phyloP scores from a whole-genome alignment of 148 eudicot genomes.

The Rhododendron griersonianum region DNA sequence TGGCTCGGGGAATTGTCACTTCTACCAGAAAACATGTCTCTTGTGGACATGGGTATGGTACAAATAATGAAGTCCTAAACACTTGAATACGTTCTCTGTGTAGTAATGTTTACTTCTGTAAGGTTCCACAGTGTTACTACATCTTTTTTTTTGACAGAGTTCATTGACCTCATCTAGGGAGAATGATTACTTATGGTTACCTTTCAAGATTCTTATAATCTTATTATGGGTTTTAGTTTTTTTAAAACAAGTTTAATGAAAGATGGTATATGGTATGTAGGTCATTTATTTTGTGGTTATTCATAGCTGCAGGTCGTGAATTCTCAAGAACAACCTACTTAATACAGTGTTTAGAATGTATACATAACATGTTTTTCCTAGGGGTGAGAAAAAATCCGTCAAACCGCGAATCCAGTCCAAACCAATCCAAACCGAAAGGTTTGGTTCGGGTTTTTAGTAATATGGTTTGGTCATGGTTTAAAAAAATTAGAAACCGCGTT shows the following conservation, averaged over 20 bases:
- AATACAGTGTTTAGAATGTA: neutral
- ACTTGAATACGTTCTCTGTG: neutral
- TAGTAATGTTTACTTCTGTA: neutral
- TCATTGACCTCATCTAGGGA: neutral
- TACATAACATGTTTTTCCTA: neutral
- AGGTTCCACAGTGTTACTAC: neutral
- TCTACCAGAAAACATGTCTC: neutral
- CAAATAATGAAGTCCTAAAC: neutral
- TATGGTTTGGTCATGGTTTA: too few species aligned
- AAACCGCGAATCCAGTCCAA: too few species aligned
- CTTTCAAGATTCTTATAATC: neutral
- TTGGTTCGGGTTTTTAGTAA: too few species aligned
- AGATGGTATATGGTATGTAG: neutral
- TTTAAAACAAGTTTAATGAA: neutral
- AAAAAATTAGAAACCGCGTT: too few species aligned
- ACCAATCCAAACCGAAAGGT: too few species aligned
- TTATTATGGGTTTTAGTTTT: neutral
- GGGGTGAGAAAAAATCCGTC: too few species aligned
- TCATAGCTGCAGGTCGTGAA: neutral
- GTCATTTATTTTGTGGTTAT: neutral
- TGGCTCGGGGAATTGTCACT: neutral
- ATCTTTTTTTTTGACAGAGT: neutral
- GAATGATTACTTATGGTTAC: neutral
- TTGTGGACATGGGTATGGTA: neutral
- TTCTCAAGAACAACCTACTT: neutral